A percentile compares a stretch with the other conserved stretches of the same genome.
phyloP scores from a whole-genome alignment of 345 rosid species.

The Salix koriyanagi region DNA sequence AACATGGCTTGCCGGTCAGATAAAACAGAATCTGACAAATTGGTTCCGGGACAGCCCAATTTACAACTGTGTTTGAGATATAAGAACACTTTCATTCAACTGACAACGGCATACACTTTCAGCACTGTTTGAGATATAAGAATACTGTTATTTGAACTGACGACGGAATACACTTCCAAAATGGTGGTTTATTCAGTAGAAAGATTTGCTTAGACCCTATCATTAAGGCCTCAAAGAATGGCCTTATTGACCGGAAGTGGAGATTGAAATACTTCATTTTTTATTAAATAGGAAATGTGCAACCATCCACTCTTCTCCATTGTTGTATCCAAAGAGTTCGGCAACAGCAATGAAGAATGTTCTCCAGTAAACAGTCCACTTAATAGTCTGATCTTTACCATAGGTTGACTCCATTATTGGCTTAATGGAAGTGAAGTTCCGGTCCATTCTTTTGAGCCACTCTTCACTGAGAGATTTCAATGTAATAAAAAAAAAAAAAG shows the following conservation, averaged over 20 bases:
- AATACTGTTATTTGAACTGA: neutral
- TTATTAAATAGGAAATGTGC: slow-evolving; percentile 68
- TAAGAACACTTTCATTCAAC: neutral
- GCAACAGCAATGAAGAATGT: slow-evolving; percentile 82
- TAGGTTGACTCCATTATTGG: slow-evolving; percentile 73
- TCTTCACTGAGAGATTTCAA: slow-evolving; percentile 51
- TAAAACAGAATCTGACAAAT: neutral
- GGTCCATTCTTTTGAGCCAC: slow-evolving; percentile 87
- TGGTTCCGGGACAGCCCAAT: neutral
- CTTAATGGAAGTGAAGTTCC: slow-evolving; percentile 39
- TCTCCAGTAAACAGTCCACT: slow-evolving; percentile 89
- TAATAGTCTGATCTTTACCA: slow-evolving; percentile 69
- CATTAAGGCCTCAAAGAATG: neutral
- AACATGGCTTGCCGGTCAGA: neutral
- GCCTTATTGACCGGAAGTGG: neutral
- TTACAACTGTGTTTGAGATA: neutral
- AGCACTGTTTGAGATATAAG: neutral
- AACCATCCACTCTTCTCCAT: slow-evolving; percentile 91
- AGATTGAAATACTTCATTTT: slow-evolving; percentile 37
- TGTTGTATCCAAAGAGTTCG: slow-evolving; percentile 76
- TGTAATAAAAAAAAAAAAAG: neutral
- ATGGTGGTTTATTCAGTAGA: neutral
- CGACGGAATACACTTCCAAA: neutral
- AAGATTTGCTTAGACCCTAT: neutral
- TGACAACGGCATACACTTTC: neutral